These are phyloP conservation scores for Lepidium africanum DNA, from an alignment of 345 rosid genomes.

Conservation along the genomic window DNA sequence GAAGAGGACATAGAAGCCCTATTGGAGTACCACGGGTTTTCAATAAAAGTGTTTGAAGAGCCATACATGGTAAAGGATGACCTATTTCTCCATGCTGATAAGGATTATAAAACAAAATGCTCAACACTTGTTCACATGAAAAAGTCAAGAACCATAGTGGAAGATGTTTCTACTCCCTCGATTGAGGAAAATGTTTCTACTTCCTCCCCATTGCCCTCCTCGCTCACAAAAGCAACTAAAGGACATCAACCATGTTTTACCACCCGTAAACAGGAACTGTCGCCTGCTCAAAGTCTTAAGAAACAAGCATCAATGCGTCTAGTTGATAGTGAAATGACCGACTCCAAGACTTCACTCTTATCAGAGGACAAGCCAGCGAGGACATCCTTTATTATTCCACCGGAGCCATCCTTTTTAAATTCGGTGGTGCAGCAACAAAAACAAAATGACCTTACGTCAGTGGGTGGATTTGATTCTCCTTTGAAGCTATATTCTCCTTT, in stretches of 20 bases:
- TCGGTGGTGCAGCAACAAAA: constrained; percentile 29
- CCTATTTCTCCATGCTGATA: constrained; percentile 62
- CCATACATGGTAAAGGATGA: constrained; percentile 94
- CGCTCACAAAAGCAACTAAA: constrained; percentile 27
- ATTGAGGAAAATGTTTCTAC: constrained; percentile 50
- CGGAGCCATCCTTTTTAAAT: constrained; percentile 22
- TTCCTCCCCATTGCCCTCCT: constrained; percentile 24
- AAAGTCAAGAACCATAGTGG: constrained; percentile 54
- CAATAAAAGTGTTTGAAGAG: constrained; percentile 74
- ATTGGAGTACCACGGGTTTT: constrained; percentile 71
- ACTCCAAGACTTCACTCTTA: constrained; percentile 30
- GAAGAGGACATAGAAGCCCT: constrained; percentile 69
- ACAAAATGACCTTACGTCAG: constrained; percentile 23
- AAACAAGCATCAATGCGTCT: constrained; percentile 28
- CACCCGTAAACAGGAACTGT: constrained; percentile 23
- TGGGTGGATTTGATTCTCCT: constrained; percentile 28
- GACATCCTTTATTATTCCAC: constrained; percentile 19
- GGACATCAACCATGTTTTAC: constrained; percentile 26
- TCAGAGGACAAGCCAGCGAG: constrained; percentile 30
- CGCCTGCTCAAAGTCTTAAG: constrained; percentile 27
- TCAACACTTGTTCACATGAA: constrained; percentile 80
- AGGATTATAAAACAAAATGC: constrained; percentile 71
- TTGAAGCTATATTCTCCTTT: constrained; percentile 34
- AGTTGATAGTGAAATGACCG: constrained; percentile 42
- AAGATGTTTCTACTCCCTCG: constrained; percentile 48